A percentile compares a stretch with the other conserved stretches of the same genome.
Evolutionary conservation across 257 asterid genomes (phyloP).

Genomic region (Nemophila menziesii): DNA sequence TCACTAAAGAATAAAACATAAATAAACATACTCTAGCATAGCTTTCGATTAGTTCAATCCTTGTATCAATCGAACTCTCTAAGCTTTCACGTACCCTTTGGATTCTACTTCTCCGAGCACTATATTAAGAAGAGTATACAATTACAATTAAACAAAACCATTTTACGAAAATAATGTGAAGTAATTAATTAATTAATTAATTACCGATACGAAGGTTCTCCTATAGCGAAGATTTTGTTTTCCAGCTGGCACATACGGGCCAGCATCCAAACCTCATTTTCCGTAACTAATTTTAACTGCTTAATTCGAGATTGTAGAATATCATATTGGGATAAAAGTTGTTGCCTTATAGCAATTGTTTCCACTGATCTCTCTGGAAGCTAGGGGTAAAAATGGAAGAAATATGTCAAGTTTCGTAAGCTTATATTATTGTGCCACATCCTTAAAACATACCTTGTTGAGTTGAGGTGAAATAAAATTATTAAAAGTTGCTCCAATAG

Average conservation of each 20-base stretch:
- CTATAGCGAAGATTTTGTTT: constrained; percentile 85
- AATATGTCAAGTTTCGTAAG: not conserved
- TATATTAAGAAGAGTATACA: constrained; percentile 13
- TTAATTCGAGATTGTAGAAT: constrained; percentile 82
- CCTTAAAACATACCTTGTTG: constrained; percentile 40
- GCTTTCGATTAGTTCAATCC: constrained; percentile 88
- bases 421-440: not conserved
- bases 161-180: too few relatives aligned
- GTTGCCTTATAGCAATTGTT: constrained; percentile 59
- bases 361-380: constrained; percentile 78
- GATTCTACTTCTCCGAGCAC: constrained; percentile 72
- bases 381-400: constrained; percentile 29
- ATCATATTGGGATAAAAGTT: constrained; percentile 80
- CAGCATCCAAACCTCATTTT: constrained; percentile 57
- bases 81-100: constrained; percentile 70
- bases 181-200: constrained; percentile 7
- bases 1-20: not conserved
- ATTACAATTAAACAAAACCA: not conserved
- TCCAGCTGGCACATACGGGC: constrained; percentile 50
- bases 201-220: constrained; percentile 90
- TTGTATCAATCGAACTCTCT: constrained; percentile 62
- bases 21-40: constrained; percentile 67
- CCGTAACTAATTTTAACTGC: constrained; percentile 70
- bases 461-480: constrained; percentile 55
- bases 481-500: constrained; percentile 59